A percentile compares a stretch with the other conserved stretches of the same genome.
Conservation (phyloP, 2,329 filamentous ascomycete species). For the Chrysoporthe austroafricana region DNA sequence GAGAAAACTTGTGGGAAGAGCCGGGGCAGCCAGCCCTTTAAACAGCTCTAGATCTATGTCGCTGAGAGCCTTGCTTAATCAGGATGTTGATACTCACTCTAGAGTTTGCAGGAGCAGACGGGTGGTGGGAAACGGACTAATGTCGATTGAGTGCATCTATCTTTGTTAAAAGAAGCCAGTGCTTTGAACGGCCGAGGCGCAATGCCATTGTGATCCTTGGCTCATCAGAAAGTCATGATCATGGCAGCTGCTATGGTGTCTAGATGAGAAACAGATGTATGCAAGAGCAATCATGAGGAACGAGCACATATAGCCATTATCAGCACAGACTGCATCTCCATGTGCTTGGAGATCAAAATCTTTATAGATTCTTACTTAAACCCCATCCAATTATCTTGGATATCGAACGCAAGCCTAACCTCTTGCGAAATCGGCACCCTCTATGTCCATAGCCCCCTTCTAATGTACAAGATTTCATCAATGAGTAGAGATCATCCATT, state of each 20-base stretch:
- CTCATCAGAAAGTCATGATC: not conserved
- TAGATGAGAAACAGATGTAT: not conserved
- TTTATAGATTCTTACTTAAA: not conserved
- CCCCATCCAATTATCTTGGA: not conserved
- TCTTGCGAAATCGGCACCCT: constrained; percentile 23
- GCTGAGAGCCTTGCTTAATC: not conserved
- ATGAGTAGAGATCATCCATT: constrained; percentile 59
- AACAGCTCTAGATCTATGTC: not conserved
- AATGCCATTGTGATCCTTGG: not conserved
- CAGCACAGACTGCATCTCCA: not conserved
- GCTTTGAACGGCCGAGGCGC: not conserved
- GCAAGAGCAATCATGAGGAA: not conserved
- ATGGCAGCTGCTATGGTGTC: not conserved
- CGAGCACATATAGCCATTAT: not conserved
- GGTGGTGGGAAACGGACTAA: not conserved
- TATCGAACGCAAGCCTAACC: constrained; percentile 1
- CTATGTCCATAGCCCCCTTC: constrained; percentile 36
- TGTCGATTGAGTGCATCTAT: not conserved
- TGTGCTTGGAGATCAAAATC: not conserved
- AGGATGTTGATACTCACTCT: not conserved
- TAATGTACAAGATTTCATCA: constrained; percentile 56
- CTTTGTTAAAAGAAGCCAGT: not conserved
- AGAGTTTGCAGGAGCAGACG: not conserved
- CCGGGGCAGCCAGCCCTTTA: not conserved
- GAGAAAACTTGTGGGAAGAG: not conserved